Evolutionary conservation across 2,329 filamentous ascomycete genomes (phyloP), one percentile per base, ranked within the genome.

Genomic region (Keithomyces neogunnii): DNA sequence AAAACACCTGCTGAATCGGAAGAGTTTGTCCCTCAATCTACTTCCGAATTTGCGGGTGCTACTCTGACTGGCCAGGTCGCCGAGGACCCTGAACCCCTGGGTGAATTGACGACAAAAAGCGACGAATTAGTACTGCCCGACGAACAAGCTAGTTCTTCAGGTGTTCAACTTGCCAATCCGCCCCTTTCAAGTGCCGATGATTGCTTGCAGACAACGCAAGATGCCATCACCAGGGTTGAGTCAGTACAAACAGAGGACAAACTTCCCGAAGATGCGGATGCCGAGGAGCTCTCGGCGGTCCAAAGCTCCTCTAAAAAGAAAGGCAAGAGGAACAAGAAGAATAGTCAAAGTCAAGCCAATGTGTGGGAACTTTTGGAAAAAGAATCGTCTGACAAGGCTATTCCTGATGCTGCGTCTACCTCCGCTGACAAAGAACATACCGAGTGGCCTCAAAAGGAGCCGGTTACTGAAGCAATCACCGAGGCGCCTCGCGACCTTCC

Each of bases 241-340:
- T 48, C 60, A 31, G 59, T 57, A 2, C 64, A 67, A 45, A 30
- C 52, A 28, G 57, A 60, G n/a, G 57, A 59, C 38, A 33, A 50
- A 29, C 19, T 43, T 28, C n/a, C 36, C 8, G 33, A 47, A 26
- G 54, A 30, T 5, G 48, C 29, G 29, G 31, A 7, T 44, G 29
- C 32, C 3, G 51, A 57, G 32, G 48, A 49, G 7, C 44, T 53
- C 45, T 8, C 31, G 5, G 38, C 45, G 10, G 59, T 60, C 35
- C 43, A 51, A 28, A 33, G 31, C 10, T 55, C 56, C 52, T 36
- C 55, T 13, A 40, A 58, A 32, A 68, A 67, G 56, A 66, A 67
- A 53, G 55, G 43, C 36, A 66, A 66, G 55, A 68, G 65, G 50
- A 66, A 63, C 49, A 66, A 67, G 55, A 65, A 69, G 55, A 57